These are phyloP conservation scores for Cenococcum geophilum DNA, from an alignment of 495 filamentous ascomycete genomes.

Conservation along the genomic window DNA sequence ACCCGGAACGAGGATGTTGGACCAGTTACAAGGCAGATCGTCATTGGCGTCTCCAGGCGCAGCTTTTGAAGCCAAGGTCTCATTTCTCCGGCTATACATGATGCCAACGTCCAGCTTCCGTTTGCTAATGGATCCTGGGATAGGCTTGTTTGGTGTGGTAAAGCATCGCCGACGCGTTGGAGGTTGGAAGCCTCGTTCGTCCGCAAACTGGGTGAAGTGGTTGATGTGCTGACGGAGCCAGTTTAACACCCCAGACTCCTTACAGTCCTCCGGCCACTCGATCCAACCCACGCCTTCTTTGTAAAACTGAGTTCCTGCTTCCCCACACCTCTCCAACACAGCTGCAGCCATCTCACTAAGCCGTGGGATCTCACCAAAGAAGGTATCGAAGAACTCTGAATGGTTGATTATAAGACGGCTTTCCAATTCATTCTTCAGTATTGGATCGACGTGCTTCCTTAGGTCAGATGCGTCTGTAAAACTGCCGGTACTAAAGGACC, in stretches of 20 bases:
- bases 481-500: constrained; percentile 4
- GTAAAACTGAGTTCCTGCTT: background rate
- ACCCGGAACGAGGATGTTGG: background rate
- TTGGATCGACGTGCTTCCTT: background rate
- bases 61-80: too few species aligned
- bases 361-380: background rate
- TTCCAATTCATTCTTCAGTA: constrained; percentile 3
- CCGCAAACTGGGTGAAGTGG: constrained; percentile 13
- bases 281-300: background rate
- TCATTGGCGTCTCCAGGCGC: too few species aligned
- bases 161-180: constrained; percentile 16
- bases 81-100: background rate
- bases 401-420: background rate
- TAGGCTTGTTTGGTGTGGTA: constrained; percentile 6
- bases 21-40: background rate
- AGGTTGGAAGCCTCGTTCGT: constrained; percentile 16
- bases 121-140: background rate
- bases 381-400: background rate
- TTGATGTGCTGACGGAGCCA: constrained; percentile 14
- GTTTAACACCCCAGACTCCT: constrained; percentile 14
- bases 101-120: constrained; percentile 5
- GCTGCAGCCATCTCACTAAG: constrained; percentile 4
- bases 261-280: constrained; percentile 12
- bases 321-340: background rate
- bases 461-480: background rate